A percentile compares a stretch with the other conserved stretches of the same genome.
Conservation (phyloP, 2,329 filamentous ascomycete species). For the Triangularia verruculosa region DNA sequence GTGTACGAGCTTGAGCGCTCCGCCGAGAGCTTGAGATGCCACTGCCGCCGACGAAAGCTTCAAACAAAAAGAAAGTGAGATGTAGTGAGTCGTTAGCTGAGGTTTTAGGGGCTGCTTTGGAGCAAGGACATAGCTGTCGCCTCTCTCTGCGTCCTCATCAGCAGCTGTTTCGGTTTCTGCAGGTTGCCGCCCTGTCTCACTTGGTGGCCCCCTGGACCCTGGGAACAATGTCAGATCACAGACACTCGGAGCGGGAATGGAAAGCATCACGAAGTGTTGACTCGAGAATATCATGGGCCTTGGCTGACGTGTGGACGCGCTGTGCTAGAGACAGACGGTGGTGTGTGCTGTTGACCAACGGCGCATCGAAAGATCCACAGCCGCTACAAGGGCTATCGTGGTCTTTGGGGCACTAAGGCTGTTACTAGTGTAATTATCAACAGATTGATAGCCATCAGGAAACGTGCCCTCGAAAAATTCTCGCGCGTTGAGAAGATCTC, state of each 20-base stretch:
- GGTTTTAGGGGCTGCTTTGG: neutral
- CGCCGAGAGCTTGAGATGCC: neutral
- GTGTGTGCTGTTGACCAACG: neutral
- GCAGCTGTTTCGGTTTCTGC: conserved; percentile 5
- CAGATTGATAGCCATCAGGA: conserved; percentile 3
- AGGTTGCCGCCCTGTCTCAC: neutral
- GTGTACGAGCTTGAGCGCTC: neutral
- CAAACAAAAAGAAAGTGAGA: neutral
- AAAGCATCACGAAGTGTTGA: neutral
- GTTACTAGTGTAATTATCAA: neutral
- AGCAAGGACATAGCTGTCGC: neutral
- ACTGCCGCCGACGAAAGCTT: neutral
- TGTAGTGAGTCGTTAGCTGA: neutral
- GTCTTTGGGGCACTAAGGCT: neutral
- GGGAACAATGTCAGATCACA: neutral
- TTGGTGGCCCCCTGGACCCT: neutral
- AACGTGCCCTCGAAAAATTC: neutral
- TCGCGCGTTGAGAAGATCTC: neutral
- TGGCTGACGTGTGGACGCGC: conserved; percentile 4
- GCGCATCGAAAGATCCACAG: neutral
- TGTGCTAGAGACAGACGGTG: neutral
- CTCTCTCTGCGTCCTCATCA: neutral
- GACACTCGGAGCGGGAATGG: neutral
- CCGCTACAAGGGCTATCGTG: neutral
- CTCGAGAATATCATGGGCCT: neutral